Evolutionary conservation across 345 rosid genomes (phyloP), one percentile per base, ranked within the genome.

Genomic region (Salix brachista): DNA sequence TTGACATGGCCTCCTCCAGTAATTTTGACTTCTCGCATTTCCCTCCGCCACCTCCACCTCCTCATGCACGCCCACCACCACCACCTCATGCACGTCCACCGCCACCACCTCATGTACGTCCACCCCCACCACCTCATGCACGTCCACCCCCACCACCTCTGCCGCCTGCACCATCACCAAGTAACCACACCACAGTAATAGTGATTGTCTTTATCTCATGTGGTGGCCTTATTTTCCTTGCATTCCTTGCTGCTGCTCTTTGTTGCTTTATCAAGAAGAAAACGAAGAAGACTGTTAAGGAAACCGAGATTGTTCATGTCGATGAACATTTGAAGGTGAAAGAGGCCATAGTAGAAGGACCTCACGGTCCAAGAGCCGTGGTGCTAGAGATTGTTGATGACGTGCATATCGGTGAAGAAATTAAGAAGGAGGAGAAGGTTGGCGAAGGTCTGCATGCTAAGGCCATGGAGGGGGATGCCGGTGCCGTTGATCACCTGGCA

Each of bases 271-370:
- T 88, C 78, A 85, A 85, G 90, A 90, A 84, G 86, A 87, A 71
- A 75, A 80, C 75, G 79, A 90, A 83, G 78, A 88, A 80, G 77
- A 65, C 52, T 23, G 18, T 41, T 52, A 70, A 87, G 52, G 86
- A 86, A 76, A 67, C 23, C 0, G 88, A 81, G 8, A 1, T 65
- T 0, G 80, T 88, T 30, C 88, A 75, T 44, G 74, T 88, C 0
- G 86, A 90, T 80, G 93, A 92, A 36, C 93, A 88, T 65, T 54
- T 80, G 78, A 90, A 85, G 81, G 77, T 89, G 75, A 92, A 86
- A 74, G 91, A 92, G 70, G 81, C 83, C 41, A 81, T 85, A 41
- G 91, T 86, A 3, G 77, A 70, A 19, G 91, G 92, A 6, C 91
- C 90, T 41, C 69, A 84, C 69, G 97, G 97, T 60, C 69, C 56